Conservation (phyloP, 2,329 filamentous ascomycete genomes). For the Colletotrichum musicola region DNA sequence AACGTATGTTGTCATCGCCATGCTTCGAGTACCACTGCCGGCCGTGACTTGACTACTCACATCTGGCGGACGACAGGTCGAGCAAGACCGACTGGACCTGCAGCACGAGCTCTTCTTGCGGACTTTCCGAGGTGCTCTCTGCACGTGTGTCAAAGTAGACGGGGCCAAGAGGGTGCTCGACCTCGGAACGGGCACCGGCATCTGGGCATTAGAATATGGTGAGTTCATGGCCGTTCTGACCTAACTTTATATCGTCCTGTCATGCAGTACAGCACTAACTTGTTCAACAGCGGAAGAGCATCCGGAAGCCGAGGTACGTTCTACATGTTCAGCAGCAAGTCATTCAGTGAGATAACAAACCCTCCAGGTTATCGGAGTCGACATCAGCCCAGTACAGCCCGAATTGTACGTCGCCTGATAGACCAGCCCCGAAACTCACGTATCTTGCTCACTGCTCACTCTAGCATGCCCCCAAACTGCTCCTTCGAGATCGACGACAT, state of each 20-base stretch:
- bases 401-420: constrained; percentile 11
- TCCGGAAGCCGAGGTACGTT: constrained; percentile 46
- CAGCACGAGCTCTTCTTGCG: constrained; percentile 53
- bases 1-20: too few species aligned
- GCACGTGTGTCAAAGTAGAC: constrained; percentile 43
- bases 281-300: constrained; percentile 43
- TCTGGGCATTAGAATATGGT: constrained; percentile 47
- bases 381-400: constrained; percentile 37
- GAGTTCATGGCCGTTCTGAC: background rate
- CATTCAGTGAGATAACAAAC: background rate
- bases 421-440: accelerated
- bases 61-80: too few species aligned
- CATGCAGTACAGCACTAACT: background rate
- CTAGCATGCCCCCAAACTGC: constrained; percentile 57
- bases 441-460: background rate
- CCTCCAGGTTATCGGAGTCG: constrained; percentile 38
- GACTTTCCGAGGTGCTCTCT: constrained; percentile 49
- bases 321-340: background rate
- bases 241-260: background rate
- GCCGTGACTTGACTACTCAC: too few species aligned
- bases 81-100: constrained; percentile 45
- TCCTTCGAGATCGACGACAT: constrained; percentile 57
- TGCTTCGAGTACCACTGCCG: too few species aligned
- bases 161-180: constrained; percentile 42
- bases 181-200: constrained; percentile 45